These are phyloP conservation scores for Perkinsus olseni DNA, from an alignment of 169 alveolate species.

Conservation along the genomic window DNA sequence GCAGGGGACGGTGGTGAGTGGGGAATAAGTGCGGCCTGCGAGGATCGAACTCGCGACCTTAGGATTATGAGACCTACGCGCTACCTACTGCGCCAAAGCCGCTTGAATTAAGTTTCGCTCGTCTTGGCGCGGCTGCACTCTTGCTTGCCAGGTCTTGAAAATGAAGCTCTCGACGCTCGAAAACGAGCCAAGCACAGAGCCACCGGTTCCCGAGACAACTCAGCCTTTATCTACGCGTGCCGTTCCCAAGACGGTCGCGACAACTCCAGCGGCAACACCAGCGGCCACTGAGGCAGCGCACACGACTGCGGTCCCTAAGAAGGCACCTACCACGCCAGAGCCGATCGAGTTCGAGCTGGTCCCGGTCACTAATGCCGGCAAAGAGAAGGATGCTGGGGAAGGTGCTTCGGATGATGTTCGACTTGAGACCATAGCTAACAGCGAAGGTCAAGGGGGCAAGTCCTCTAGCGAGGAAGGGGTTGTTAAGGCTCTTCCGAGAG, in stretches of 20 bases:
- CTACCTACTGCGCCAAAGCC: conserved; percentile 5
- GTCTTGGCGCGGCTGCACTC: neutral
- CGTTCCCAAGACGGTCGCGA: neutral
- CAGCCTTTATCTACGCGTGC: neutral
- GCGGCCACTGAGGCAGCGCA: neutral
- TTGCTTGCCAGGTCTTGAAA: neutral
- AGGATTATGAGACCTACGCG: conserved; percentile 3
- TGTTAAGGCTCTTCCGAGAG: too few relatives aligned
- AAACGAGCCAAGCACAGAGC: neutral
- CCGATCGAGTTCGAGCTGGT: neutral
- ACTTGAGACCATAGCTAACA: neutral
- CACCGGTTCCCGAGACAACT: neutral
- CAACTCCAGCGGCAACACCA: neutral
- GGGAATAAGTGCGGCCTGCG: neutral
- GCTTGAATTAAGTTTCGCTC: neutral
- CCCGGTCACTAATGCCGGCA: neutral
- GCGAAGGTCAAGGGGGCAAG: too few relatives aligned
- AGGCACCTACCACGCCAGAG: neutral
- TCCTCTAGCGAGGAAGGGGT: too few relatives aligned
- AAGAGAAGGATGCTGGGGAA: neutral
- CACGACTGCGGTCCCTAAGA: neutral
- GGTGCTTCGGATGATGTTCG: neutral
- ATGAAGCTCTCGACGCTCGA: neutral
- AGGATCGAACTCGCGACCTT: conserved; percentile 4
- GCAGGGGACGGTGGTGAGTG: neutral